Conservation (phyloP, 441 rosid species). For the Syzygium malaccense region DNA sequence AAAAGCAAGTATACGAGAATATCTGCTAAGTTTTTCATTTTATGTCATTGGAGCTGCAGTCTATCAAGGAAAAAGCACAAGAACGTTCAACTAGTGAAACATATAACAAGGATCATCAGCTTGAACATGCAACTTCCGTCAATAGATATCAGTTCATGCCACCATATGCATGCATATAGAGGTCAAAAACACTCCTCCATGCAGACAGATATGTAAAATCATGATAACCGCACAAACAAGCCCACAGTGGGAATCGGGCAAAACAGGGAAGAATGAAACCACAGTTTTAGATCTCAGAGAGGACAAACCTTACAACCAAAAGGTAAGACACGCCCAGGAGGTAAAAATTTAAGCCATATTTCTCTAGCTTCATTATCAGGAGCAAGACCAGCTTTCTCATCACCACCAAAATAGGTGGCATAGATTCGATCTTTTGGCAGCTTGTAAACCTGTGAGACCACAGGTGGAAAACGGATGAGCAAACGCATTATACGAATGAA, state of each 20-base stretch:
- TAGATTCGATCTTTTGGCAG: conserved; percentile 75
- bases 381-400: conserved; percentile 77
- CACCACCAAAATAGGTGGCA: conserved; percentile 98
- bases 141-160: background rate
- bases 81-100: background rate
- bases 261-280: background rate
- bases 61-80: background rate
- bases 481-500: background rate
- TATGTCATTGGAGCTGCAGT: background rate
- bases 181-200: background rate
- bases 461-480: background rate
- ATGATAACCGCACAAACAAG: background rate
- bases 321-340: conserved; percentile 72
- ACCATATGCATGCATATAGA: background rate
- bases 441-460: conserved; percentile 56
- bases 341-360: conserved; percentile 76
- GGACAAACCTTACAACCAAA: conserved; percentile 84
- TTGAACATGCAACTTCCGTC: background rate
- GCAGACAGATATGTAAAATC: background rate
- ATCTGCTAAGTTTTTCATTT: background rate
- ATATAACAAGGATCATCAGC: background rate
- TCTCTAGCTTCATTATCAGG: conserved; percentile 89
- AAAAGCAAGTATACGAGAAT: background rate
- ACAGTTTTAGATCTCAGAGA: background rate
- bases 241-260: background rate